Conservation (phyloP, 345 rosid species). For the Aurinia saxatilis region DNA sequence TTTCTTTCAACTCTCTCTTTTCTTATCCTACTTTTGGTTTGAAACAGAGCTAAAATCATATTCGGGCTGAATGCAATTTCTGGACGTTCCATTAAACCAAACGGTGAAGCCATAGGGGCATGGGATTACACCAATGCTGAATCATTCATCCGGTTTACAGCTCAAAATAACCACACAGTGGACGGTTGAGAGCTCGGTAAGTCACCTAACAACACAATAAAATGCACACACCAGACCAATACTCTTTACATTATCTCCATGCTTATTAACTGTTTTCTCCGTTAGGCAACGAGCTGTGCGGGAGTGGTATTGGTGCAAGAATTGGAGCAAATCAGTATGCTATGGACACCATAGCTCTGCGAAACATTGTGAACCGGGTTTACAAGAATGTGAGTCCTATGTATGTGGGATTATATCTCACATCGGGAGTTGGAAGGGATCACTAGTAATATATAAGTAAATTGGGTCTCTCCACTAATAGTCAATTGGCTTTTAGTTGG, state of each 20-base stretch:
- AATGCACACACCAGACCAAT: not conserved
- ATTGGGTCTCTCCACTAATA: no score
- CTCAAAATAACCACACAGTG: conserved; percentile 39
- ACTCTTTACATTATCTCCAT: not conserved
- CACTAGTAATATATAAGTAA: no score
- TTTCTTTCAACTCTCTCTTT: not conserved
- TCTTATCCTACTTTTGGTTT: not conserved
- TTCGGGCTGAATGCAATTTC: conserved; percentile 75
- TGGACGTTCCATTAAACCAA: conserved; percentile 37
- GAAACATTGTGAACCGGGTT: conserved; percentile 39
- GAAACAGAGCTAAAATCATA: conserved; percentile 56
- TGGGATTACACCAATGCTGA: conserved; percentile 72
- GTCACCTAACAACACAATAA: not conserved
- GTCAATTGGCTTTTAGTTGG: no score
- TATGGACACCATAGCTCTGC: conserved; percentile 49
- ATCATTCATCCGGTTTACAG: conserved; percentile 59
- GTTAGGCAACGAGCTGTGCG: conserved; percentile 83
- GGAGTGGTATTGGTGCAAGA: conserved; percentile 68
- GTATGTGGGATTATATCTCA: no score
- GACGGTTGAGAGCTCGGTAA: conserved; percentile 90
- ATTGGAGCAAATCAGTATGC: conserved; percentile 73
- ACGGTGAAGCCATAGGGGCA: conserved; percentile 55
- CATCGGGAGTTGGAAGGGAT: no score
- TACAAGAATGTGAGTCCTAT: conserved; percentile 40
- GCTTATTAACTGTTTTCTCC: conserved; percentile 1